Evolutionary conservation across 768 basidiomycete species (phyloP).

Genomic region (Pleurotus eryngii): DNA sequence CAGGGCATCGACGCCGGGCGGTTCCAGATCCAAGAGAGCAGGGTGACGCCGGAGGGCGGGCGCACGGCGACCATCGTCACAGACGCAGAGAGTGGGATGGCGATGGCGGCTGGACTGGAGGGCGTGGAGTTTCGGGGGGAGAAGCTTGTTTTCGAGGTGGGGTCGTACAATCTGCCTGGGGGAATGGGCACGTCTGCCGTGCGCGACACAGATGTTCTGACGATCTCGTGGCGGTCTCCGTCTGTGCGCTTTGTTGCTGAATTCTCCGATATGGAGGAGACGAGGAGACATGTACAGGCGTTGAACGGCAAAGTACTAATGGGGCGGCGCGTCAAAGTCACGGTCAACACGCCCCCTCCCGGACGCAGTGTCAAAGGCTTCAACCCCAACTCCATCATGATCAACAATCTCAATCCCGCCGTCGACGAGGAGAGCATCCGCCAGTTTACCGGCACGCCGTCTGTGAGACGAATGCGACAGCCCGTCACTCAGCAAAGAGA

Average conservation of each 20-base stretch:
- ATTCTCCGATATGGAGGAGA: conserved; percentile 31
- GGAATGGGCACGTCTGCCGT: conserved; percentile 37
- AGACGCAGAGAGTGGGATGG: conserved; percentile 36
- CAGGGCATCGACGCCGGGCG: conserved; percentile 36
- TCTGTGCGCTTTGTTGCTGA: conserved; percentile 40
- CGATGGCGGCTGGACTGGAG: conserved; percentile 43
- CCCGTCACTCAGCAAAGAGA: conserved; percentile 15
- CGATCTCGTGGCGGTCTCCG: conserved; percentile 50
- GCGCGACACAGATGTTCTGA: conserved; percentile 35
- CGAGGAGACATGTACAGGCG: conserved; percentile 28
- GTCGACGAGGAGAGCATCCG: conserved; percentile 21
- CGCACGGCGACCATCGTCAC: conserved; percentile 41
- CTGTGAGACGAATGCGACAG: conserved; percentile 19
- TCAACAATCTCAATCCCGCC: conserved; percentile 36
- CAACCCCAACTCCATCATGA: conserved; percentile 34
- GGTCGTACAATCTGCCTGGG: conserved; percentile 32
- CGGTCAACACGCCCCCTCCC: conserved; percentile 35
- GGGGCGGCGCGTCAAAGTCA: conserved; percentile 43
- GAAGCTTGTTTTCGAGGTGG: conserved; percentile 38
- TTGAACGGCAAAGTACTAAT: conserved; percentile 33
- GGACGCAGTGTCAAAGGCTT: conserved; percentile 23
- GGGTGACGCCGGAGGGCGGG: conserved; percentile 19
- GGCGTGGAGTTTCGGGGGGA: conserved; percentile 46
- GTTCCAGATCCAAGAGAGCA: conserved; percentile 33
- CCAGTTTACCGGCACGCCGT: conserved; percentile 25